Conservation (phyloP, 352 stramenopile genomes). For the Phytophthora pisi region DNA sequence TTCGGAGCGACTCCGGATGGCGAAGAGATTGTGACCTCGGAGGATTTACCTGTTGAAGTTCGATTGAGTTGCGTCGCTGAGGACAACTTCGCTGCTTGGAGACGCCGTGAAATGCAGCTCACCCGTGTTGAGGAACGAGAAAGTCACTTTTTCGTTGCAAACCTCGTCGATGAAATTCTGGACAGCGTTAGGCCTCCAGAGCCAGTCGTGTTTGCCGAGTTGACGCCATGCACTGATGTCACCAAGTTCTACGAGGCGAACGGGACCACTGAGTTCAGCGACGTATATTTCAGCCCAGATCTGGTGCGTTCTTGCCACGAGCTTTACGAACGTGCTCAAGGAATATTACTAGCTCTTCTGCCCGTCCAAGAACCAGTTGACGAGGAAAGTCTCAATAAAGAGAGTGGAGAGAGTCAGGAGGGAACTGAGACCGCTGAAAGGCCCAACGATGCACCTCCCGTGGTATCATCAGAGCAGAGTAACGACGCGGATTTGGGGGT, state of each 20-base stretch:
- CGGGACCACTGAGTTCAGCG: constrained; percentile 25
- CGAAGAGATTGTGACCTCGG: constrained; percentile 2
- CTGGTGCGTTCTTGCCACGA: constrained; percentile 26
- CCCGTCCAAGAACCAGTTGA: neutral
- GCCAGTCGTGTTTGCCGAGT: constrained; percentile 33
- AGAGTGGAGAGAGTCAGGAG: constrained; percentile 6
- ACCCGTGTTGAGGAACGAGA: constrained; percentile 25
- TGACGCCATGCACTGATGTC: constrained; percentile 32
- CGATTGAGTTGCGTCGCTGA: constrained; percentile 61
- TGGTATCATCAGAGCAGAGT: constrained; percentile 7
- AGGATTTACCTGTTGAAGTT: constrained; percentile 35
- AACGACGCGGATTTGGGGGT: neutral
- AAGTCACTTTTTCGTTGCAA: constrained; percentile 54
- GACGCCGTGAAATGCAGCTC: constrained; percentile 28
- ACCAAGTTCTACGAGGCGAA: constrained; percentile 42
- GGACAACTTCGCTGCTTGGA: constrained; percentile 59
- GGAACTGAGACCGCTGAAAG: neutral
- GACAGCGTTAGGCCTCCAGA: constrained; percentile 35
- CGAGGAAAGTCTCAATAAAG: constrained; percentile 4
- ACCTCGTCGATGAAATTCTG: constrained; percentile 65
- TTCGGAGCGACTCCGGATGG: constrained; percentile 7
- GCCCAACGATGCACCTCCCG: neutral
- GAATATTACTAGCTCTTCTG: constrained; percentile 17
- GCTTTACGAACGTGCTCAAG: constrained; percentile 37
- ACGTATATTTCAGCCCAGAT: constrained; percentile 47